Evolutionary conservation across 768 basidiomycete species (phyloP).

Genomic region (Dentipellis sp.): DNA sequence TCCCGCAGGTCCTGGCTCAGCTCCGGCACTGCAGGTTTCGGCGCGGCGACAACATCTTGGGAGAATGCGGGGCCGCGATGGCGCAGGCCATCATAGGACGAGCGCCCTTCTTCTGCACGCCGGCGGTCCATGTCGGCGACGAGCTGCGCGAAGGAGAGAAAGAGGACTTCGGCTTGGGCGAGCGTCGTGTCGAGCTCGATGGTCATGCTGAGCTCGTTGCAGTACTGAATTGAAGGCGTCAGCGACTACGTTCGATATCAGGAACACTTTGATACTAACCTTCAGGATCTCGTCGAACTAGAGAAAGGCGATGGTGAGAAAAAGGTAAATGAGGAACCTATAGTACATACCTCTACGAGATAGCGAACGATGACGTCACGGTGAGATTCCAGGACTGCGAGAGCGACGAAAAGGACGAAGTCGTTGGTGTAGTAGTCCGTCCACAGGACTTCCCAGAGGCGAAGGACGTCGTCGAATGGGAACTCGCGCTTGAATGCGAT

Average conservation of each 20-base stretch:
- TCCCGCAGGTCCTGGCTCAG: constrained; percentile 12
- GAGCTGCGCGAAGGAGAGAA: constrained; percentile 82
- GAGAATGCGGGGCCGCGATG: constrained; percentile 20
- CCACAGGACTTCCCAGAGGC: constrained; percentile 92
- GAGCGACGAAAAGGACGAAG: constrained; percentile 89
- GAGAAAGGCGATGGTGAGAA: background rate
- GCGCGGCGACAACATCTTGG: background rate
- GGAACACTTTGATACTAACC: constrained; percentile 25
- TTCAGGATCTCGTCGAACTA: constrained; percentile 80
- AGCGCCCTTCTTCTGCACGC: constrained; percentile 43
- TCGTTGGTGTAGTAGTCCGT: constrained; percentile 82
- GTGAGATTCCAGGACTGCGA: constrained; percentile 92
- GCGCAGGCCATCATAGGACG: constrained; percentile 21
- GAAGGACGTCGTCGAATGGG: constrained; percentile 80
- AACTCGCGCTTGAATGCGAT: constrained; percentile 98
- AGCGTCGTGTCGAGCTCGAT: constrained; percentile 95
- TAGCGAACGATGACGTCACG: constrained; percentile 93
- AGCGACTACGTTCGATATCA: background rate
- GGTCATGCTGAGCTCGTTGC: constrained; percentile 92
- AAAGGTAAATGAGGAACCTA: constrained; percentile 2
- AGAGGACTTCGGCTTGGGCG: constrained; percentile 94
- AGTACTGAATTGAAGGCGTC: constrained; percentile 43
- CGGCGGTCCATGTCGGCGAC: constrained; percentile 85
- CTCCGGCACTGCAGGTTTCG: constrained; percentile 5
- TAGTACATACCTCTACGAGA: constrained; percentile 71